Evolutionary conservation across 495 filamentous ascomycete genomes (phyloP).

Genomic region (Emericellopsis terricola): DNA sequence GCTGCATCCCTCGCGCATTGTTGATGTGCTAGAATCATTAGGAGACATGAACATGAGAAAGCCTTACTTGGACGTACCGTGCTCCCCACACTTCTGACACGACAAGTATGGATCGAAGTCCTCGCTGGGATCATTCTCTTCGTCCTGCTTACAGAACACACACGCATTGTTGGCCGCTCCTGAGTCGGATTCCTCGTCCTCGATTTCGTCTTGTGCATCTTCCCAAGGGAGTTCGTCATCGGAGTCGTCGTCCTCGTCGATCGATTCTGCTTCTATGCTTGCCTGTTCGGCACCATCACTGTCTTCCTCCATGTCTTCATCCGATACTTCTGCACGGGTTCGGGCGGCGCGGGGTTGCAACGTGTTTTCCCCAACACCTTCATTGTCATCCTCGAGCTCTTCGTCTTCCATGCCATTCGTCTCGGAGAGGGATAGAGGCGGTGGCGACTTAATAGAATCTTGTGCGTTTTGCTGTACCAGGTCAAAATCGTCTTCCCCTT

Average conservation of each 20-base stretch:
- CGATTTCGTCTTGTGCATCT: constrained; percentile 46
- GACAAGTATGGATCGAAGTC: constrained; percentile 77
- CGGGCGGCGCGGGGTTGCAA: constrained; percentile 35
- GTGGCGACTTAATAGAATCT: too few relatives aligned
- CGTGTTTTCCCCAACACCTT: constrained; percentile 63
- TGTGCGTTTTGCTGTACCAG: constrained; percentile 1
- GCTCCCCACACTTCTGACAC: constrained; percentile 68
- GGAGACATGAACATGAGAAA: too few relatives aligned
- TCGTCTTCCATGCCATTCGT: constrained; percentile 22
- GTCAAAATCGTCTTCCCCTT: constrained; percentile 22
- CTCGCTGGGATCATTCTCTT: constrained; percentile 69
- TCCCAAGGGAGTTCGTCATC: constrained; percentile 40
- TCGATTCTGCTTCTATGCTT: too few relatives aligned
- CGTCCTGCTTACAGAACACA: constrained; percentile 60
- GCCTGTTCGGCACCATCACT: constrained; percentile 13
- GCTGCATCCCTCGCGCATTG: constrained; percentile 78
- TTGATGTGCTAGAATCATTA: constrained; percentile 57
- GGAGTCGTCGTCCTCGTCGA: constrained; percentile 27
- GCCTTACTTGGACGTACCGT: constrained; percentile 41
- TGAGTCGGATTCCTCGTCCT: constrained; percentile 39
- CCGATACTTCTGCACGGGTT: too few relatives aligned
- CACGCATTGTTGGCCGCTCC: constrained; percentile 46
- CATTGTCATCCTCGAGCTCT: constrained; percentile 32
- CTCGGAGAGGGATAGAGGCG: too few relatives aligned
- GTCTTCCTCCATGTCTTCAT: constrained; percentile 15